These are phyloP conservation scores for Pythium periplocum DNA, from an alignment of 352 stramenopile species.

Conservation along the genomic window DNA sequence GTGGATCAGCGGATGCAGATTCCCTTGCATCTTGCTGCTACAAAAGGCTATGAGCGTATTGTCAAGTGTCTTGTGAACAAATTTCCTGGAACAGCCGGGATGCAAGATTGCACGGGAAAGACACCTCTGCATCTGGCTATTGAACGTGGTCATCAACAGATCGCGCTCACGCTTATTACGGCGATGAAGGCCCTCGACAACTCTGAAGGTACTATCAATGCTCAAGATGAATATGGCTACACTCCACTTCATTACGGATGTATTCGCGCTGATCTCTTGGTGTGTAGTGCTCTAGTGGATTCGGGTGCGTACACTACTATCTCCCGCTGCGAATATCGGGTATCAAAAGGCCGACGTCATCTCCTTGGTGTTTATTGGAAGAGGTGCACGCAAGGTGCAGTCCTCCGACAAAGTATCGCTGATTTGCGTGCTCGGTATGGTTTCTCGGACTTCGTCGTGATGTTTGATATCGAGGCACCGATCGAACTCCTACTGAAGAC, in stretches of 20 bases:
- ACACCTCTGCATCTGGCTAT: slow-evolving; percentile 45
- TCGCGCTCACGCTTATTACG: slow-evolving; percentile 28
- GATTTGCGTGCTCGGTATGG: too few relatives aligned
- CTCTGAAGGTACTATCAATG: slow-evolving; percentile 16
- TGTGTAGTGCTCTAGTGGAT: slow-evolving; percentile 28
- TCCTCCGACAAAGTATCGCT: too few relatives aligned
- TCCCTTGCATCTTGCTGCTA: slow-evolving; percentile 40
- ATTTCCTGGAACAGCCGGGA: slow-evolving; percentile 29
- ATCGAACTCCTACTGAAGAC: slow-evolving; percentile 21
- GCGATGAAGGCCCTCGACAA: slow-evolving; percentile 15
- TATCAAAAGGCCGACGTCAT: slow-evolving; percentile 11
- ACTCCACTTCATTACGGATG: slow-evolving; percentile 56
- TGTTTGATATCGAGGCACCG: slow-evolving; percentile 22
- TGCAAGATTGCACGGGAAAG: slow-evolving; percentile 33
- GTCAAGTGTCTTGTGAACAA: slow-evolving; percentile 36
- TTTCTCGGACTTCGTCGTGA: slow-evolving; percentile 1
- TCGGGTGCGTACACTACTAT: slow-evolving; percentile 23
- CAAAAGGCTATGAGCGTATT: slow-evolving; percentile 45
- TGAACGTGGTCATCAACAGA: slow-evolving; percentile 28
- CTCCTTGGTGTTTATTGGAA: slow-evolving; percentile 36
- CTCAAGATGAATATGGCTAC: slow-evolving; percentile 47
- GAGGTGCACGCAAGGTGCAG: not conserved
- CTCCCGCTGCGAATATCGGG: slow-evolving; percentile 22
- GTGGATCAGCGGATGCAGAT: slow-evolving; percentile 38
- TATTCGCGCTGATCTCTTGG: slow-evolving; percentile 20